Conservation (phyloP, 176 grass and related monocot species). For the Rhipidocladum racemiflorum region DNA sequence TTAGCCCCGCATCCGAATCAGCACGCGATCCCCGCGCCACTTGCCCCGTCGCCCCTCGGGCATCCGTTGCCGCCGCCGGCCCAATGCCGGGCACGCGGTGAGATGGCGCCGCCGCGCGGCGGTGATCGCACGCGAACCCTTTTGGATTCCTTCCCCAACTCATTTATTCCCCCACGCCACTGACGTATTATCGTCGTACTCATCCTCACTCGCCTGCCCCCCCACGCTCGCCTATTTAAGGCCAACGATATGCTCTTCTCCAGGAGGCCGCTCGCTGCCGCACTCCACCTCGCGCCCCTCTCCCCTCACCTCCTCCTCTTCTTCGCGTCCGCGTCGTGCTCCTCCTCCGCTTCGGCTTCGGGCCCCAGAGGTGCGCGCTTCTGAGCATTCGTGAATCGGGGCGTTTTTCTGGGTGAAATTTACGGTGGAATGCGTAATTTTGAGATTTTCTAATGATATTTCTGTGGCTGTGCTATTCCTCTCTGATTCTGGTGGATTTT, state of each 20-base stretch:
- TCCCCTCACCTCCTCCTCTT: constrained; percentile 37
- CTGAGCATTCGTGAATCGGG: not conserved
- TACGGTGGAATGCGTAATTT: not conserved
- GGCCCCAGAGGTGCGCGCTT: constrained; percentile 31
- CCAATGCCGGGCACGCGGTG: constrained; percentile 20
- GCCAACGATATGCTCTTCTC: constrained; percentile 46
- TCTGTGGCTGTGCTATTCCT: not conserved
- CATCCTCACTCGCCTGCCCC: not conserved
- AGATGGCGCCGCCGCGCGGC: constrained; percentile 46
- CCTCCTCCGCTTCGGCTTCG: constrained; percentile 13
- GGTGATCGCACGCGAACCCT: not conserved
- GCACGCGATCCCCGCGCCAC: constrained; percentile 39
- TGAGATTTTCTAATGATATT: not conserved
- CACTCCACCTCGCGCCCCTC: constrained; percentile 33
- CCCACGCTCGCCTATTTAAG: constrained; percentile 58
- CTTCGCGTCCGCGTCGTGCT: constrained; percentile 34
- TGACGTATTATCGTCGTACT: constrained; percentile 22
- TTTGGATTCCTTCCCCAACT: constrained; percentile 1
- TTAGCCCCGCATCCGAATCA: constrained; percentile 37
- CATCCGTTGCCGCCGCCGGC: not conserved
- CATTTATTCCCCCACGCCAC: constrained; percentile 35
- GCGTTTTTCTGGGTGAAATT: not conserved
- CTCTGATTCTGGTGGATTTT: not conserved
- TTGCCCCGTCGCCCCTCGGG: not conserved
- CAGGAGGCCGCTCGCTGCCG: constrained; percentile 56